Evolutionary conservation across 2,329 filamentous ascomycete species (phyloP), one percentile per base, ranked within the genome.

Genomic region (Trichoderma sp.): DNA sequence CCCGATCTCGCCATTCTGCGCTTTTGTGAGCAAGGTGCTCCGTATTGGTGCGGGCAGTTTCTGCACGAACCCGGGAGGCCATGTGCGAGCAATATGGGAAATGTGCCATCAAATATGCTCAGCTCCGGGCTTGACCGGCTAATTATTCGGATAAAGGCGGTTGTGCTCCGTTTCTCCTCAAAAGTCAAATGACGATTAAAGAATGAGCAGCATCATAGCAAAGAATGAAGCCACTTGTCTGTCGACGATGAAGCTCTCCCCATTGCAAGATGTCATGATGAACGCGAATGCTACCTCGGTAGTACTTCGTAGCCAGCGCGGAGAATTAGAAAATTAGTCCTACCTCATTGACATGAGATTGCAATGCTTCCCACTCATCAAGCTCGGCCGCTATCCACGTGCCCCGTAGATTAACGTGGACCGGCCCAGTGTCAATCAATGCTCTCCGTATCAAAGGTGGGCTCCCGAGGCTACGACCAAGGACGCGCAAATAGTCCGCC

Each of bases 31-130:
- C n/a, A 24, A 18, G 9, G 21, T 18, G 38, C 38, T 41, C 38
- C 38, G 38, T 38, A 24, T 60, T 29, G 27, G 21, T 18, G 50
- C 33, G 50, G 14, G 65, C 45, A 53, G 31, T 21, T 62, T 31
- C 53, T 71, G 53, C 24, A 60, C 18, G 35, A 62, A 31, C 33
- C 35, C 21, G n/a, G n/a, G 27, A 4, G 16, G 33, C 53, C 53
- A 71, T 60, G 56, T 41, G 67, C 67, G 53, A 27, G 14, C 35
- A 60, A 27, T 33, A 45, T 41, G 38, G 21, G 16, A 31, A 24
- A 71, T n/a, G 67, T 71, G 56, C 38, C 68, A 71, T 50, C 35
- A 45, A 63, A 71, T 71, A 71, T 63, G 35, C 56, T 71, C 68
- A 63, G 68, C 56, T 63, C n/a, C 16, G 56, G 59, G 27, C 6